Conservation (phyloP, 805 yeast genomes). For the Lachancea sp. region DNA sequence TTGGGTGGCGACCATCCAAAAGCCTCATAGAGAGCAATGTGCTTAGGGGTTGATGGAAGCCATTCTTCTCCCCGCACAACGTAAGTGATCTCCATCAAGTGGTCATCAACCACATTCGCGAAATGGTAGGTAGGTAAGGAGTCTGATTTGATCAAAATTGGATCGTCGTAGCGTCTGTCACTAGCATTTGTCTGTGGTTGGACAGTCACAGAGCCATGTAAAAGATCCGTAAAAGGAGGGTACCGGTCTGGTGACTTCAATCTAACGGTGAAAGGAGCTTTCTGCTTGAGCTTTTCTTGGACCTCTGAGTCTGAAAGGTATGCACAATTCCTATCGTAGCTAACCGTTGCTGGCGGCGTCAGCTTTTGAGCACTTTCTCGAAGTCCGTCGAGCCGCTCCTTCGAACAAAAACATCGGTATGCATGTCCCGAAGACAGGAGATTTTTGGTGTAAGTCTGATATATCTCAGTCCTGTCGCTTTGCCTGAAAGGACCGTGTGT, state of each 20-base stretch:
- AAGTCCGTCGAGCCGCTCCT: conserved; percentile 62
- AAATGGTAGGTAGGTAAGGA: conserved; percentile 94
- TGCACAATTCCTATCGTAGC: conserved; percentile 81
- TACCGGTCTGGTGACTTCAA: conserved; percentile 70
- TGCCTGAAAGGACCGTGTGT: conserved; percentile 73
- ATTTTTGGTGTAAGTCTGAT: conserved; percentile 49
- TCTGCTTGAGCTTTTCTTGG: conserved; percentile 29
- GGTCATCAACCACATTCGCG: conserved; percentile 94
- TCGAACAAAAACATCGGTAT: conserved; percentile 80
- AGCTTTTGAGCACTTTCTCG: conserved; percentile 67
- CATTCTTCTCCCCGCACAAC: conserved; percentile 98
- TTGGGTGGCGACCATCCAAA: conserved; percentile 80
- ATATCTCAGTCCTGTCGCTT: conserved; percentile 67
- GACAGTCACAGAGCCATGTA: conserved; percentile 70
- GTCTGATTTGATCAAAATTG: conserved; percentile 85
- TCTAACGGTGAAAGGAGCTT: conserved; percentile 52
- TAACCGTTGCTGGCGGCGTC: conserved; percentile 84
- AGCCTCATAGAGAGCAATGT: conserved; percentile 76
- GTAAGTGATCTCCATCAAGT: conserved; percentile 85
- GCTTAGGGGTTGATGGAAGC: conserved; percentile 94
- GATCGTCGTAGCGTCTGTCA: conserved; percentile 83
- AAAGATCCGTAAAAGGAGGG: conserved; percentile 60
- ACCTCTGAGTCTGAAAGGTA: conserved; percentile 40
- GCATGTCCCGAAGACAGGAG: conserved; percentile 65
- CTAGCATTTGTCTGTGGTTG: conserved; percentile 70